Percentiles rank a stretch among this genome's conserved stretches.
These are phyloP conservation scores for Rosa rugosa DNA, from an alignment of 306 rosid species.

Conservation along the genomic window DNA sequence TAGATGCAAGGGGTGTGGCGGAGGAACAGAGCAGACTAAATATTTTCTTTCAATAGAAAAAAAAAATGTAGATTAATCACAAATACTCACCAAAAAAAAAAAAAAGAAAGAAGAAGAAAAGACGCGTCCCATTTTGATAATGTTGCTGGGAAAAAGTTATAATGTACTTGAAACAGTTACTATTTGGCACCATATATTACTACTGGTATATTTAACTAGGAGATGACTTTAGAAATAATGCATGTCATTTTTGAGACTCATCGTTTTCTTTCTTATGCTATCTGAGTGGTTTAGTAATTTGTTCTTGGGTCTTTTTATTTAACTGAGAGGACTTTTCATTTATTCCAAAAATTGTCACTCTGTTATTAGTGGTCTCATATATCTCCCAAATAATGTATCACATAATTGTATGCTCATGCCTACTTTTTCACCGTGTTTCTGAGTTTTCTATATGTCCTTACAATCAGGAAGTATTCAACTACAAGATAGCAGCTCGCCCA, in stretches of 20 bases:
- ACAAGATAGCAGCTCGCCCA: conserved; percentile 97
- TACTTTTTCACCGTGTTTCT: background rate
- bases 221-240: background rate
- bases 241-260: background rate
- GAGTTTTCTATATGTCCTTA: conserved; percentile 23
- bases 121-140: background rate
- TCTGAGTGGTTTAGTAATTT: background rate
- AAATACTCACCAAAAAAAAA: background rate
- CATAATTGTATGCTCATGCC: background rate
- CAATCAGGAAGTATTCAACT: conserved; percentile 86
- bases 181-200: background rate
- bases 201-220: too few species aligned
- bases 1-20: too few species aligned
- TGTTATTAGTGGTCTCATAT: background rate
- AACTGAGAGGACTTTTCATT: background rate
- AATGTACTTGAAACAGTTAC: background rate
- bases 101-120: background rate
- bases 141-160: background rate
- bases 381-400: background rate
- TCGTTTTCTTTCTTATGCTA: background rate
- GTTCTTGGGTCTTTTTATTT: background rate
- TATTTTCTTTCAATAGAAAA: too few species aligned
- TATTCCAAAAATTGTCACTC: background rate
- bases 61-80: background rate
- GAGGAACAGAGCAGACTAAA: too few species aligned